These are phyloP conservation scores for Lithospermum erythrorhizon DNA, from an alignment of 257 asterid genomes.

Conservation along the genomic window DNA sequence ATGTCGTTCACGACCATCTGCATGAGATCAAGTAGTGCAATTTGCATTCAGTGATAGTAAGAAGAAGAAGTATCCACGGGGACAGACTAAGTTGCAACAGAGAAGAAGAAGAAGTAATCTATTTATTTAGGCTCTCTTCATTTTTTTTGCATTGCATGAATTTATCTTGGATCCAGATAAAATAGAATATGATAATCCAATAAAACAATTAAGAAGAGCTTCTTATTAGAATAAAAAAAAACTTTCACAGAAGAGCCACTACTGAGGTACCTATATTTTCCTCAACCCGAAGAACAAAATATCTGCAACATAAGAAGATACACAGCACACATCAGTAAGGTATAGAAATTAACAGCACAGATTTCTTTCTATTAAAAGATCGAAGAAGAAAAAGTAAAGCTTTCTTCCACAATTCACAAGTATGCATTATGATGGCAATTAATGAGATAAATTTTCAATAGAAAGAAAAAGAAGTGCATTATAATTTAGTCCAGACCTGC, in stretches of 20 bases:
- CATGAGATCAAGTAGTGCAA: slow-evolving; percentile 1
- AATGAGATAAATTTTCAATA: background rate
- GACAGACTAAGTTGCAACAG: background rate
- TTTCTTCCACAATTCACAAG: background rate
- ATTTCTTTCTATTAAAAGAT: background rate
- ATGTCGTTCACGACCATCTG: slow-evolving; percentile 92
- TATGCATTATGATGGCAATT: background rate
- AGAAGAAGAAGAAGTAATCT: no score
- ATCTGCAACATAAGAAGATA: slow-evolving; percentile 45
- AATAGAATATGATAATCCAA: no score
- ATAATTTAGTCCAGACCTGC: slow-evolving; percentile 46
- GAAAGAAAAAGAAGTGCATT: no score
- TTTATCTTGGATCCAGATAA: no score
- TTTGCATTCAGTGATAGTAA: background rate
- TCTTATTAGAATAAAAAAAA: background rate
- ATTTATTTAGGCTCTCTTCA: no score
- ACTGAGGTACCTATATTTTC: slow-evolving; percentile 67
- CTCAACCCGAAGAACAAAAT: slow-evolving; percentile 89
- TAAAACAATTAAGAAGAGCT: background rate
- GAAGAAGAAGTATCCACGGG: background rate
- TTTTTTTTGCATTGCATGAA: no score
- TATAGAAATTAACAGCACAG: background rate
- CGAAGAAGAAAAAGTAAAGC: background rate
- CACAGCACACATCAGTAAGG: slow-evolving; percentile 4
- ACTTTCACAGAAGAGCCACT: slow-evolving; percentile 11